Evolutionary conservation across 345 rosid genomes (phyloP), one percentile per base, ranked within the genome.

Genomic region (Brassica rapa): DNA sequence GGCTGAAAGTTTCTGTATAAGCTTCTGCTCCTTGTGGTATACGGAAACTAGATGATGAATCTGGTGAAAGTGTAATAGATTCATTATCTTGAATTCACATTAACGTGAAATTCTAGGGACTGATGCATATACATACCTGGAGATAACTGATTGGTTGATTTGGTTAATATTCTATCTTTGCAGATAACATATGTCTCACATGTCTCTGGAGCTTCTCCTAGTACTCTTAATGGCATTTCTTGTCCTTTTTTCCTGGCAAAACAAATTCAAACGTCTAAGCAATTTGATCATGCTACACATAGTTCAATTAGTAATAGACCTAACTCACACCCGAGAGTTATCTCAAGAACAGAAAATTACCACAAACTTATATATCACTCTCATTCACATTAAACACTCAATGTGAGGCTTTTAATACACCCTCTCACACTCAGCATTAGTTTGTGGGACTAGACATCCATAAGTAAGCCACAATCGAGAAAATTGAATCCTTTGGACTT

Each of bases 141-240:
- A 37, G 77, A 39, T 32, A 81, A 39, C 46, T 66, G 66, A 73
- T 35, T 79, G 71, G 84, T 85, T 16, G 89, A 88, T 82, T 86
- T 88, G 62, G 84, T 81, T 78, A 88, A 55, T 49, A 86, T 61
- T 83, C 84, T 73, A 55, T 68, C 77, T 65, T 72, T 86, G 75
- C 81, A 87, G 68, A 91, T 85, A 70, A 93, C 85, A 68, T 82
- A 84, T 29, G 88, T 57, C 65, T 86, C 81, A 67, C 91, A 90
- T 30, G 83, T 49, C 24, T 74, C 81, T 27, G 96, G 89, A 71
- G 93, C 85, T 81, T 55, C 77, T 75, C 77, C 84, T 39, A 86
- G 68, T 57, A 91, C 87, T 16, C 79, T 83, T 63, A 74, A 78
- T 27, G 96, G 91, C 70, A 87, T 77, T 46, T 87, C 86, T 56